Evolutionary conservation across 2,329 filamentous ascomycete genomes (phyloP).

Genomic region (Daldinia sp.): DNA sequence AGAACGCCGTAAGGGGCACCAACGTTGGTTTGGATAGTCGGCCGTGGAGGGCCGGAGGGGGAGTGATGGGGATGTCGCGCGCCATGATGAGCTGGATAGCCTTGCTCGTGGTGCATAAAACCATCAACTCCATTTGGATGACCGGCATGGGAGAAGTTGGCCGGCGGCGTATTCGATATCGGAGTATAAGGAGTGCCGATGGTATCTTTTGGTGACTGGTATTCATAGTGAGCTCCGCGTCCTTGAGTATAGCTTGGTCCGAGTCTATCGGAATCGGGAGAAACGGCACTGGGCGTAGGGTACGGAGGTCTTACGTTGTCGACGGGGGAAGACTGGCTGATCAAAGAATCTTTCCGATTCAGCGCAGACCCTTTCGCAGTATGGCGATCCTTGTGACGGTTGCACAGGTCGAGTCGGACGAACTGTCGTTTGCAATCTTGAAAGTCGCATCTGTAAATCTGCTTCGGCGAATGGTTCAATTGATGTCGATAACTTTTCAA

Average conservation of each 20-base stretch:
- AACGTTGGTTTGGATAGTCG: constrained; percentile 61
- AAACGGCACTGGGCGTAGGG: constrained; percentile 57
- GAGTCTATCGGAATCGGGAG: constrained; percentile 62
- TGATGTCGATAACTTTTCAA: constrained; percentile 81
- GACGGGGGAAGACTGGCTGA: constrained; percentile 63
- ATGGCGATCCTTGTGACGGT: constrained; percentile 84
- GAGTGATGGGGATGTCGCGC: constrained; percentile 56
- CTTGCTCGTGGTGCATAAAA: constrained; percentile 58
- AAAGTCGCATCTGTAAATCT: constrained; percentile 94
- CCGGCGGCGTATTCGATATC: constrained; percentile 59
- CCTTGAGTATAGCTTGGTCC: constrained; percentile 58
- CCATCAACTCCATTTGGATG: constrained; percentile 56
- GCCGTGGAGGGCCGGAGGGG: constrained; percentile 58
- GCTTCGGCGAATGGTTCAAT: constrained; percentile 94
- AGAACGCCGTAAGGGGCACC: constrained; percentile 63
- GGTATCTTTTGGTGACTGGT: constrained; percentile 60
- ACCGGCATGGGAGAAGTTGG: constrained; percentile 52
- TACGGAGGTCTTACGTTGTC: constrained; percentile 58
- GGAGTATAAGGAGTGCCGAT: constrained; percentile 62
- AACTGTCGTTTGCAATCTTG: constrained; percentile 91
- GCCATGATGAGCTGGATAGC: constrained; percentile 51
- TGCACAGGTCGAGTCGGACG: constrained; percentile 91
- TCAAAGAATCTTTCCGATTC: constrained; percentile 77
- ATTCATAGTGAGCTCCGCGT: constrained; percentile 57
- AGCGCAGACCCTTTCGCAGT: constrained; percentile 82